A percentile compares a stretch with the other conserved stretches of the same genome.
Conservation (phyloP, 2,329 filamentous ascomycete genomes). For the Aspergillus ochraceoroseus region DNA sequence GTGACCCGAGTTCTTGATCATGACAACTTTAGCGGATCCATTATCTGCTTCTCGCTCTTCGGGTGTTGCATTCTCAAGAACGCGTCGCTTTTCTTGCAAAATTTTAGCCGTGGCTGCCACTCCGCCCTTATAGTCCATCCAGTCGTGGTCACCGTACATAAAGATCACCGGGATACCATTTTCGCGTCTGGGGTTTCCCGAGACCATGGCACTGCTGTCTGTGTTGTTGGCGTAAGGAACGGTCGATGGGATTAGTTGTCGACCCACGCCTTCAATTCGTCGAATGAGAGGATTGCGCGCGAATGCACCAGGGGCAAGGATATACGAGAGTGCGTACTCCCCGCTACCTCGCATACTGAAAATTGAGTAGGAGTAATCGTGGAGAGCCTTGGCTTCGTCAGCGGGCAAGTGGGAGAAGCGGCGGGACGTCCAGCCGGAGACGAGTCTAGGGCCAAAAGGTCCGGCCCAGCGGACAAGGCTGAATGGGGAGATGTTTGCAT, state of each 20-base stretch:
- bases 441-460: conserved; percentile 82
- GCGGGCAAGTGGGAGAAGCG: conserved; percentile 83
- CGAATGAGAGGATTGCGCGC: conserved; percentile 82
- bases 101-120: conserved; percentile 74
- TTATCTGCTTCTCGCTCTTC: conserved; percentile 69
- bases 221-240: conserved; percentile 19
- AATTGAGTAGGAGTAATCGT: conserved; percentile 90
- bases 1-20: conserved; percentile 68
- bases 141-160: conserved; percentile 97
- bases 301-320: conserved; percentile 89
- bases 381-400: conserved; percentile 75
- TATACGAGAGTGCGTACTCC: conserved; percentile 87
- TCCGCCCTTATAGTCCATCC: conserved; percentile 94
- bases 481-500: conserved; percentile 94
- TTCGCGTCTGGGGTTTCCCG: conserved; percentile 34
- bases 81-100: conserved; percentile 59
- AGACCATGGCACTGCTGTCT: conserved; percentile 5
- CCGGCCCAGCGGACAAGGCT: conserved; percentile 82
- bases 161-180: conserved; percentile 78
- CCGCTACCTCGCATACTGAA: conserved; percentile 89
- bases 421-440: conserved; percentile 90
- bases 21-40: conserved; percentile 73
- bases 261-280: conserved; percentile 77
- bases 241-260: conserved; percentile 53
- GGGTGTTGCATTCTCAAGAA: conserved; percentile 55